A percentile compares a stretch with the other conserved stretches of the same genome.
phyloP scores from a whole-genome alignment of 805 yeast genomes.

The Tanozyma kutaoensis region DNA sequence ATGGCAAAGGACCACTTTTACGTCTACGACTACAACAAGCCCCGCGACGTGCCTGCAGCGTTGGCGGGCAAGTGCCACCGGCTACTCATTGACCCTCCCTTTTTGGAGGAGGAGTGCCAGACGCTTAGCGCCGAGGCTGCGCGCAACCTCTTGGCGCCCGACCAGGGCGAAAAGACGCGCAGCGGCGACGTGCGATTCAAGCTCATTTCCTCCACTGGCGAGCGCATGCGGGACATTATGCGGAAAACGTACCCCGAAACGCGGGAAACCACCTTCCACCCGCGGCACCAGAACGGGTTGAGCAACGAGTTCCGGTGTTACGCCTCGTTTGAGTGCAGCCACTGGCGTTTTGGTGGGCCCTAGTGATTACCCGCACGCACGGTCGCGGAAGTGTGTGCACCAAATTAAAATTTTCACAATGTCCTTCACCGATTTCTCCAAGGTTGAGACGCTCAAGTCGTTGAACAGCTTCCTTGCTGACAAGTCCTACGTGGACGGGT shows the following conservation, averaged over 20 bases:
- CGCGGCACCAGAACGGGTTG: conserved; percentile 75
- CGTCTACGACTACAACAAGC: conserved; percentile 64
- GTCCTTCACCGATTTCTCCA: conserved; percentile 76
- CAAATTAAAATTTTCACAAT: conserved; percentile 27
- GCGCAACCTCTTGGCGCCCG: conserved; percentile 34
- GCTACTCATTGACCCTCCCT: conserved; percentile 79
- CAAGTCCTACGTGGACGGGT: conserved; percentile 94
- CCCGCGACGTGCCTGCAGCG: conserved; percentile 43
- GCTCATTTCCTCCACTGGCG: conserved; percentile 77
- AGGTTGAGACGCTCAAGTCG: conserved; percentile 46
- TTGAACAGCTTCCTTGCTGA: conserved; percentile 81
- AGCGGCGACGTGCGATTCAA: conserved; percentile 30
- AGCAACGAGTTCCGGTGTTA: conserved; percentile 84
- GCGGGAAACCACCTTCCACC: conserved; percentile 50
- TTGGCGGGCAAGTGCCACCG: conserved; percentile 55
- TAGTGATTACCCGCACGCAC: too few relatives aligned
- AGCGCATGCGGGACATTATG: conserved; percentile 65
- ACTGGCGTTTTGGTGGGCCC: conserved; percentile 32
- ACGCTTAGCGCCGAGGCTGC: conserved; percentile 45
- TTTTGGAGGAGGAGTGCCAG: conserved; percentile 73
- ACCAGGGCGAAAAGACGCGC: conserved; percentile 22
- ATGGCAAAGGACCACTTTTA: conserved; percentile 53
- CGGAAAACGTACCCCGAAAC: conserved; percentile 50
- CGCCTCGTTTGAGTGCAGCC: conserved; percentile 56
- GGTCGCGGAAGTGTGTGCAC: too few relatives aligned